phyloP scores from a whole-genome alignment of 2,329 filamentous ascomycete species.

The Colletotrichum godetiae region DNA sequence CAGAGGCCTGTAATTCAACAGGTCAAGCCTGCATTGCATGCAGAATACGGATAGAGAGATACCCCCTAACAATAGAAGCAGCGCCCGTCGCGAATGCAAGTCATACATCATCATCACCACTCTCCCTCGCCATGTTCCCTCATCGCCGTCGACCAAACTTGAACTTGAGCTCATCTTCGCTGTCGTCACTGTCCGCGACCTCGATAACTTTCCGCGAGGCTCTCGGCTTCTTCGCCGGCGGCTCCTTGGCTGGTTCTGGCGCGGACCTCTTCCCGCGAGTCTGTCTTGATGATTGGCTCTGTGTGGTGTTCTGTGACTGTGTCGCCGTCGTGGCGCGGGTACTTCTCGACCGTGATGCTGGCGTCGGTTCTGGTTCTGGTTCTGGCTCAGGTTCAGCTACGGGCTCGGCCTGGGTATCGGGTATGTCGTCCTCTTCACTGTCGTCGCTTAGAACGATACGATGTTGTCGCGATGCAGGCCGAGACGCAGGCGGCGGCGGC shows the following conservation, averaged over 20 bases:
- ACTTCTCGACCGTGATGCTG: constrained; percentile 7
- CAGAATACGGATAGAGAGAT: constrained; percentile 42
- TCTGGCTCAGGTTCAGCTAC: constrained; percentile 8
- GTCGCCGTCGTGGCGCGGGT: constrained; percentile 36
- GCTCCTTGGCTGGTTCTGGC: constrained; percentile 42
- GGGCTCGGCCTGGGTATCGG: constrained; percentile 2
- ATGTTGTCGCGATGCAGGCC: constrained; percentile 26
- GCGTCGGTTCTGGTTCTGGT: constrained; percentile 11
- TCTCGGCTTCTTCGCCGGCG: constrained; percentile 47
- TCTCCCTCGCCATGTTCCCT: not conserved
- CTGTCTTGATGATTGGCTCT: constrained; percentile 43
- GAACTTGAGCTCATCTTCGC: constrained; percentile 68
- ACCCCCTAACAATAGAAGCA: constrained; percentile 43
- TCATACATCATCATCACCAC: constrained; percentile 13
- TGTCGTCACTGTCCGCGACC: constrained; percentile 56
- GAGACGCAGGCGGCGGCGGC: not conserved
- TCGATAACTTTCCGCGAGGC: constrained; percentile 48
- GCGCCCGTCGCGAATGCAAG: constrained; percentile 3
- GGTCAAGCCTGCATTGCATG: not conserved
- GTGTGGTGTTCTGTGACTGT: constrained; percentile 43
- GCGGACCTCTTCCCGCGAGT: constrained; percentile 49
- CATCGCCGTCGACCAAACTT: constrained; percentile 63
- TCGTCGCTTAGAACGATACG: constrained; percentile 49
- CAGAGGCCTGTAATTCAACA: constrained; percentile 1
- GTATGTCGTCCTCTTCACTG: constrained; percentile 42